Base-by-base conservation (phyloP, 352 stramenopile species). In the Globisporangium perplexum region DNA sequence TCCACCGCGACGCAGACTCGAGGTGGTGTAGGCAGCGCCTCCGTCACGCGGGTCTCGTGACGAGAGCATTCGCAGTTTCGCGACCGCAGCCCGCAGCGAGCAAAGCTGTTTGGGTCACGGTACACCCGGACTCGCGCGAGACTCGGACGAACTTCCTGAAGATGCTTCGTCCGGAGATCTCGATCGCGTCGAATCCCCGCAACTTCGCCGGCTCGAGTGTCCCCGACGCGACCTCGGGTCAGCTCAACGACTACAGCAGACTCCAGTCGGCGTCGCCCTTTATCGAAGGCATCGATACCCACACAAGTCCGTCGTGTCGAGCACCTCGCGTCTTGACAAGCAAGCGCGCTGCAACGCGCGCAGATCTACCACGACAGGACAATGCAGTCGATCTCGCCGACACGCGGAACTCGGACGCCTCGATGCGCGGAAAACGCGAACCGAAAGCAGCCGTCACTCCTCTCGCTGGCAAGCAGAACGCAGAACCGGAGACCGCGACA, bases 311-410 rank as follows among this genome's bases (percentile, higher is more conserved):
- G 45, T 36, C 42, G 6, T 23, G 42, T 28, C 46, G 45, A 30
- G 22, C 36, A 11, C 39, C 53, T 23, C 63, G 44, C 26, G 48
- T 71, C 14, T 30, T 68, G 22, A 56, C 31, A 22, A 60, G 50
- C 45, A 60, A 55, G 39, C 22, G 26, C 12, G 45, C 42, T 14
- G 26, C 51, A 15, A 50, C 28, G 41, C 17, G 46, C 18, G 26
- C 15, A 26, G 22, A 26, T 38, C 38, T 10, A 17, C 41, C n/a
- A 26, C 41, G 14, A 18, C 12, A 39, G 4, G 33, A 18, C 11
- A 39, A 18, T 7, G 22, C 41, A 14, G 8, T n/a, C 22, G 7
- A 47, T 31, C 12, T n/a, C 12, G 24, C 20, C 41, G 18, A 26
- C 7, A 28, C 22, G 20, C n/a, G 20, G 8, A 38, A 33, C 6